Conservation (phyloP, 2,329 filamentous ascomycete species). For the Scleromitrula shiraiana region DNA sequence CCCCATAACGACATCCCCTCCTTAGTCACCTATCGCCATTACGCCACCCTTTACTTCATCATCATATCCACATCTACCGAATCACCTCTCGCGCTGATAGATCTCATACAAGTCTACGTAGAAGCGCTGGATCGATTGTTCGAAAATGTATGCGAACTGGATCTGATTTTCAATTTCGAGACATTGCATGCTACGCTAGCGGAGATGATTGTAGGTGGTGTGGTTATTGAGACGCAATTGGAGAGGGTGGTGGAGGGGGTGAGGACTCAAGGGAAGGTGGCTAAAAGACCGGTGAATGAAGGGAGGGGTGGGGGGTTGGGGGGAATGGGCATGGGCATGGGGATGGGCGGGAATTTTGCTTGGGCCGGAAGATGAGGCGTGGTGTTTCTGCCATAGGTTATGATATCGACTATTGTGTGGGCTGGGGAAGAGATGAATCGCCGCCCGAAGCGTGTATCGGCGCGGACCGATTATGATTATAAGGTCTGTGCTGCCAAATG, state of each 20-base stretch:
- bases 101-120: conserved; percentile 97
- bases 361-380: conserved; percentile 27
- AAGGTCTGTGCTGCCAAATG: too few relatives aligned
- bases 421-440: too few relatives aligned
- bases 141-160: conserved; percentile 94
- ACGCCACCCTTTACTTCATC: conserved; percentile 97
- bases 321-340: conserved; percentile 34
- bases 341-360: conserved; percentile 27
- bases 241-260: conserved; percentile 86
- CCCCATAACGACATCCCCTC: conserved; percentile 84
- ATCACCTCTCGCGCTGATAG: conserved; percentile 87
- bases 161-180: conserved; percentile 99
- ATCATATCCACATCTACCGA: conserved; percentile 95
- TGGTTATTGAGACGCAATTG: conserved; percentile 86
- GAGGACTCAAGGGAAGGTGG: conserved; percentile 64
- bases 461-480: too few relatives aligned
- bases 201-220: conserved; percentile 93
- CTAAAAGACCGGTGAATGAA: conserved; percentile 73
- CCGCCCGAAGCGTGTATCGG: too few relatives aligned
- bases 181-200: conserved; percentile 82
- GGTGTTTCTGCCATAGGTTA: background rate
- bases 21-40: conserved; percentile 95
- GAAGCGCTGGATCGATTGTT: conserved; percentile 91
- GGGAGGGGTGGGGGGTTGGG: conserved; percentile 37
- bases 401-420: too few relatives aligned